Evolutionary conservation across 768 basidiomycete species (phyloP).

Genomic region (Lentinula detonsa): DNA sequence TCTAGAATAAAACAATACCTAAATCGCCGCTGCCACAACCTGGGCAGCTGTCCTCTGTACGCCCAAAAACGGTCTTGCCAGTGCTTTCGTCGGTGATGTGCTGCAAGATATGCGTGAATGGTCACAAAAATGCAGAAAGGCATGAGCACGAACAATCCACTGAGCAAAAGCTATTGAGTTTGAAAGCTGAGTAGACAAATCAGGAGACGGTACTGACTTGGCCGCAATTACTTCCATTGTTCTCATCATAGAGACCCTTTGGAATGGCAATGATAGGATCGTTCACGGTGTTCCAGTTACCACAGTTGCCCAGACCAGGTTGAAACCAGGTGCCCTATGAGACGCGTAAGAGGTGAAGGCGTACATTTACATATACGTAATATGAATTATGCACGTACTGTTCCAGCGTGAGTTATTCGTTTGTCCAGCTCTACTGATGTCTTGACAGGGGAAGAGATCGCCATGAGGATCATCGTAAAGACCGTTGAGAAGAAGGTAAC

Average conservation of each 20-base stretch:
- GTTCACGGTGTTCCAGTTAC: slow-evolving; percentile 37
- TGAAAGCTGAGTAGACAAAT: not conserved
- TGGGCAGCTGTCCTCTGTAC: slow-evolving; percentile 4
- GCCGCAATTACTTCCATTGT: slow-evolving; percentile 49
- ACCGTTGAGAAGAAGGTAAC: slow-evolving; percentile 30
- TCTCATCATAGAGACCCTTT: slow-evolving; percentile 41
- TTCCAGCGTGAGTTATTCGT: slow-evolving; percentile 48
- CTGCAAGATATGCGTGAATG: not conserved
- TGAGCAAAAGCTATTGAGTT: not conserved
- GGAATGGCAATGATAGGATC: slow-evolving; percentile 62
- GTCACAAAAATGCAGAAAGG: not conserved
- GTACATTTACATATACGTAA: not conserved
- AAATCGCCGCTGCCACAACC: not conserved
- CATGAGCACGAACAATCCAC: not conserved
- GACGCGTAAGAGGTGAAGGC: not conserved
- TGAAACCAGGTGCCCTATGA: slow-evolving; percentile 65
- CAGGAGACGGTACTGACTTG: slow-evolving; percentile 34
- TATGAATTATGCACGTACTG: slow-evolving; percentile 33
- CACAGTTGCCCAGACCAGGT: slow-evolving; percentile 60
- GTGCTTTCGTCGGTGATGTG: not conserved
- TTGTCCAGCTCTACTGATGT: slow-evolving; percentile 31
- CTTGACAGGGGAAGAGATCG: slow-evolving; percentile 31
- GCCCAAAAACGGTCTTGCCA: not conserved
- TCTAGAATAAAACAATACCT: slow-evolving; percentile 1
- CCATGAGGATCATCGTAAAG: slow-evolving; percentile 34